Percentiles rank a stretch among this genome's conserved stretches.
Conservation (phyloP, 2,329 filamentous ascomycete genomes). For the Thelonectria discophora region DNA sequence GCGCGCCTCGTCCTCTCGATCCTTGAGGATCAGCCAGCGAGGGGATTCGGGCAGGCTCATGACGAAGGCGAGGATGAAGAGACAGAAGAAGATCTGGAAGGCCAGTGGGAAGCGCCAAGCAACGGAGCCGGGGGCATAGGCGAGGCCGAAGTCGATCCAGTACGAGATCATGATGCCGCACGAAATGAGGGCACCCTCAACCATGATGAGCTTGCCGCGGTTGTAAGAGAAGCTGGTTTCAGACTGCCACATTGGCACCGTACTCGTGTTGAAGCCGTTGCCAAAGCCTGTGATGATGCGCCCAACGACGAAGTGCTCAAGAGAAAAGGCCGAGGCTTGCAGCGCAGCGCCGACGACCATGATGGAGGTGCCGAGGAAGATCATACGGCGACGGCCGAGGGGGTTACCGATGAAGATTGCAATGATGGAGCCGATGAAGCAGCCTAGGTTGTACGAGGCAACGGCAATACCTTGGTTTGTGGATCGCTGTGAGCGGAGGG, state of each 20-base stretch:
- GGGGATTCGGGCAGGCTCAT: constrained; percentile 64
- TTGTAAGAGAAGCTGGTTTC: constrained; percentile 67
- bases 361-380: constrained; percentile 67
- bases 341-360: constrained; percentile 67
- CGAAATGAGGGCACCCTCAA: constrained; percentile 67
- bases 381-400: constrained; percentile 67
- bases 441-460: constrained; percentile 67
- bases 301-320: constrained; percentile 66
- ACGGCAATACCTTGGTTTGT: constrained; percentile 64
- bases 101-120: constrained; percentile 68
- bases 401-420: constrained; percentile 72
- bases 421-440: constrained; percentile 70
- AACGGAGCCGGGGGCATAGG: constrained; percentile 54
- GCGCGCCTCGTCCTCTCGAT: constrained; percentile 57
- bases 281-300: constrained; percentile 67
- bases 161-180: constrained; percentile 66
- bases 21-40: constrained; percentile 57
- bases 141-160: constrained; percentile 69
- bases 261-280: constrained; percentile 66
- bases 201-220: constrained; percentile 68
- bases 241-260: constrained; percentile 67
- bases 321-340: constrained; percentile 64
- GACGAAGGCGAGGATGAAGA: constrained; percentile 64
- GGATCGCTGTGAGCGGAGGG: constrained; percentile 54
- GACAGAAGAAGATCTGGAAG: constrained; percentile 64